These are phyloP conservation scores for Penicillium cosmopolitanum DNA, from an alignment of 495 filamentous ascomycete genomes.

Conservation along the genomic window DNA sequence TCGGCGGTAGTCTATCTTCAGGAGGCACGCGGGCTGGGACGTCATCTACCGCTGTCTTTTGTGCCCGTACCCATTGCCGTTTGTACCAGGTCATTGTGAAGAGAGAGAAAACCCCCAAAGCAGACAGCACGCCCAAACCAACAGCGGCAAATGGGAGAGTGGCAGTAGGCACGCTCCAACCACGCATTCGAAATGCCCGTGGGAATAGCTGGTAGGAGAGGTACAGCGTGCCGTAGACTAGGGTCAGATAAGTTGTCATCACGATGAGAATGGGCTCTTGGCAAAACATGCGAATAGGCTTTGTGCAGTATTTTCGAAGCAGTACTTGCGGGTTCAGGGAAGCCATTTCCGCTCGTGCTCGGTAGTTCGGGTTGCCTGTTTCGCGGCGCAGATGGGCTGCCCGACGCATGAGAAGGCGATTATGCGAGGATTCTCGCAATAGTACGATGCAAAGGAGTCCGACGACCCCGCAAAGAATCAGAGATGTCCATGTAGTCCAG, in stretches of 20 bases:
- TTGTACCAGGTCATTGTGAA: constrained; percentile 35
- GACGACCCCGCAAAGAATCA: constrained; percentile 55
- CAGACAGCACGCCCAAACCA: constrained; percentile 41
- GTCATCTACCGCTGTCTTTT: constrained; percentile 1
- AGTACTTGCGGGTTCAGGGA: constrained; percentile 40
- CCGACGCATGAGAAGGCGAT: constrained; percentile 47
- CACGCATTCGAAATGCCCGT: constrained; percentile 47
- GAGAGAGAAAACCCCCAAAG: constrained; percentile 22
- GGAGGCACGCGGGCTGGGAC: constrained; percentile 30
- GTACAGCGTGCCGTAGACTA: constrained; percentile 59
- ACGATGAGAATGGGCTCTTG: constrained; percentile 58
- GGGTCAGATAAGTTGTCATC: constrained; percentile 38
- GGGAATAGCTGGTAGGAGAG: constrained; percentile 59
- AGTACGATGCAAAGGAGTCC: constrained; percentile 56
- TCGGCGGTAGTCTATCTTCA: constrained; percentile 55
- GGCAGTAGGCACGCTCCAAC: constrained; percentile 41
- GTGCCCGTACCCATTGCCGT: constrained; percentile 17
- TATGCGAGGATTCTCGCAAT: constrained; percentile 60
- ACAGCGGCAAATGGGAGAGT: constrained; percentile 58
- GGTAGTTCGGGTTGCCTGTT: constrained; percentile 56
- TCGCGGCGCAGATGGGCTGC: constrained; percentile 52
- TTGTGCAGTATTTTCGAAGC: constrained; percentile 48
- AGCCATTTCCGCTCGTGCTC: constrained; percentile 54
- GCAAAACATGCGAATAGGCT: constrained; percentile 57
- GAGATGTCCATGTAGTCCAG: constrained; percentile 59